Evolutionary conservation across 345 rosid genomes (phyloP).

Genomic region (Psidium guajava): DNA sequence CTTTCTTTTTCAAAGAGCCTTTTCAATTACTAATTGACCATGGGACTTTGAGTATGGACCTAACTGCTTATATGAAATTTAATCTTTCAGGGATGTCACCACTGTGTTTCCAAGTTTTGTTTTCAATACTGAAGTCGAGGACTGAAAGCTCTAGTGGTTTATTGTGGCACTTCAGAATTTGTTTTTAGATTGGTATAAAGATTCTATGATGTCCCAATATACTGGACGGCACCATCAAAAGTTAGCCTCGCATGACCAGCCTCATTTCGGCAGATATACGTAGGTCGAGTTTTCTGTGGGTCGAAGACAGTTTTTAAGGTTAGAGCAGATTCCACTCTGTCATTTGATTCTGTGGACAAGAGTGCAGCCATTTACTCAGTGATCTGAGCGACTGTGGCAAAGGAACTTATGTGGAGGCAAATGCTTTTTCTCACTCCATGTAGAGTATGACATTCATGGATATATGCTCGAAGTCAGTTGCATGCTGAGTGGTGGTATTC

Average conservation of each 20-base stretch:
- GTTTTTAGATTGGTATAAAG: no score
- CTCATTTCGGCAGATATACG: not conserved
- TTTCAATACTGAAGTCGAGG: constrained; percentile 49
- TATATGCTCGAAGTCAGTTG: not conserved
- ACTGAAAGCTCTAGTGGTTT: constrained; percentile 6
- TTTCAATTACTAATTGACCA: not conserved
- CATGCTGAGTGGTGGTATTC: not conserved
- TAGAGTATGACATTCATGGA: not conserved
- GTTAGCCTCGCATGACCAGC: not conserved
- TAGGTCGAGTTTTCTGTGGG: not conserved
- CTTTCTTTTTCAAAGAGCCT: not conserved
- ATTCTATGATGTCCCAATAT: no score
- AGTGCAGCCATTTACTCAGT: not conserved
- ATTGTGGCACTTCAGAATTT: not conserved
- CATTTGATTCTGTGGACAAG: not conserved
- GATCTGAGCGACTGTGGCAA: not conserved
- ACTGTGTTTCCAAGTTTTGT: constrained; percentile 58
- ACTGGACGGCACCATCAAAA: not conserved
- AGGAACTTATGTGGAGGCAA: not conserved
- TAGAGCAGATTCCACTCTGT: not conserved
- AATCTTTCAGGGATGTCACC: constrained; percentile 44
- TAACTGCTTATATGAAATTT: not conserved
- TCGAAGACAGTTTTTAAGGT: not conserved
- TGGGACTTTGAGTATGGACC: not conserved
- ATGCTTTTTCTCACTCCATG: fast-evolving